Conservation (phyloP, 805 yeast species). For the Candida khao-thaluensis region DNA sequence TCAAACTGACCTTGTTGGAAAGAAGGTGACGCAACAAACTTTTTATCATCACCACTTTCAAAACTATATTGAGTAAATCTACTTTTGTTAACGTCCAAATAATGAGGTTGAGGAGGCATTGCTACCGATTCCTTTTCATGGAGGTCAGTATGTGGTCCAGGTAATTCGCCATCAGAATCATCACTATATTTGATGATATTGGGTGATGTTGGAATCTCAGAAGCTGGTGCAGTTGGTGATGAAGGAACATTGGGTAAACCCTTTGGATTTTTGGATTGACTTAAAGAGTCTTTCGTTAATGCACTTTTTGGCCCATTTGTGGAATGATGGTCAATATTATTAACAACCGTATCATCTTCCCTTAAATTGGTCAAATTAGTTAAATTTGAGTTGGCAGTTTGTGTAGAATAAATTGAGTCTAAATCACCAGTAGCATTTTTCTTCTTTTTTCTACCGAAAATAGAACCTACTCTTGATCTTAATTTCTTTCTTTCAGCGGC, state of each 20-base stretch:
- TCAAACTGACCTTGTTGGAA: constrained; percentile 15
- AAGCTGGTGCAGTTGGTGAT: background rate
- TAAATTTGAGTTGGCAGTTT: constrained; percentile 19
- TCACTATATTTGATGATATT: constrained; percentile 37
- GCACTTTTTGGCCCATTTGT: background rate
- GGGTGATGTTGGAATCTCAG: constrained; percentile 19
- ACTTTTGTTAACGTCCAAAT: constrained; percentile 13
- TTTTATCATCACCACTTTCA: constrained; percentile 41
- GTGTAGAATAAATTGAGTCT: constrained; percentile 23
- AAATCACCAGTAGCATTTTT: constrained; percentile 26
- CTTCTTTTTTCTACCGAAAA: constrained; percentile 59
- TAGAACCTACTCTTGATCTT: constrained; percentile 73
- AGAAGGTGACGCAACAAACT: constrained; percentile 31
- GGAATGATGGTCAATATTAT: constrained; percentile 4
- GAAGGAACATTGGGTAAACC: constrained; percentile 14
- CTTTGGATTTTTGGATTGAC: background rate
- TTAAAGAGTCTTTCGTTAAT: too few species aligned
- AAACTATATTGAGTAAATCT: constrained; percentile 32
- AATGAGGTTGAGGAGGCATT: constrained; percentile 13
- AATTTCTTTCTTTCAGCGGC: constrained; percentile 25
- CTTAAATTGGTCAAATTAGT: constrained; percentile 17
- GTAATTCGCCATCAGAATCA: constrained; percentile 10
- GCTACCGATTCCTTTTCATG: constrained; percentile 15
- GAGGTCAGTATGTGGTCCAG: background rate
- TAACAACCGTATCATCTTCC: constrained; percentile 10